phyloP scores from a whole-genome alignment of 176 grass and related monocot species.

The Elymus sibiricus region DNA sequence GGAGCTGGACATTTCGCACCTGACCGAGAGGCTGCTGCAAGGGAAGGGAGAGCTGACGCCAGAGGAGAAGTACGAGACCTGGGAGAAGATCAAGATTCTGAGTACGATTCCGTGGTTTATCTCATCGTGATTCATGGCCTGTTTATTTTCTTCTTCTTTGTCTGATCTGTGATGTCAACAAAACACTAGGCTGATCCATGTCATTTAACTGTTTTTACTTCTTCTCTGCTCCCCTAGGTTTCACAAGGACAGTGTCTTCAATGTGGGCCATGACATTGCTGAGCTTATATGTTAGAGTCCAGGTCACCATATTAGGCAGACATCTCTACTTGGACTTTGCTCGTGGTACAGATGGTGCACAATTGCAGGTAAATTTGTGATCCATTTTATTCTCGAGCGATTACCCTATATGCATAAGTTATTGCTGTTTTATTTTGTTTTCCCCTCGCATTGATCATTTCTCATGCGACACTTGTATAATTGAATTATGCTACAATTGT shows the following conservation, averaged over 20 bases:
- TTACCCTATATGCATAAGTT: background rate
- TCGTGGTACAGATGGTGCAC: slow-evolving; percentile 44
- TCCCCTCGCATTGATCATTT: background rate
- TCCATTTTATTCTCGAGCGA: background rate
- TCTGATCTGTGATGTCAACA: background rate
- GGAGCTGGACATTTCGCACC: slow-evolving; percentile 67
- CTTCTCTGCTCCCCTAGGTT: slow-evolving; percentile 49
- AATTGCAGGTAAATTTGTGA: slow-evolving; percentile 34
- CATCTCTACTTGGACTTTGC: slow-evolving; percentile 95
- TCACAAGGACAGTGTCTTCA: slow-evolving; percentile 75
- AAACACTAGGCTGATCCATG: background rate
- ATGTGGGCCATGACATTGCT: slow-evolving; percentile 89
- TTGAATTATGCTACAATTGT: background rate
- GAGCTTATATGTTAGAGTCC: slow-evolving; percentile 94
- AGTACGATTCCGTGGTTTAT: slow-evolving; percentile 44
- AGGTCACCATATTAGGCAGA: slow-evolving; percentile 94
- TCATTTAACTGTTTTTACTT: background rate
- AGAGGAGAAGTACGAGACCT: slow-evolving; percentile 74
- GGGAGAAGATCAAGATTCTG: slow-evolving; percentile 83
- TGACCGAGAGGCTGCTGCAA: slow-evolving; percentile 74
- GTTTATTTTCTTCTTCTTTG: background rate
- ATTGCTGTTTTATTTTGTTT: background rate
- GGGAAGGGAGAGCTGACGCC: slow-evolving; percentile 67
- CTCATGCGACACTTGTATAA: background rate
- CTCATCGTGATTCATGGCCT: background rate